Percentiles rank a stretch among this genome's conserved stretches.
These are phyloP conservation scores for Manihot esculenta DNA, from an alignment of 441 rosid genomes.

Conservation along the genomic window DNA sequence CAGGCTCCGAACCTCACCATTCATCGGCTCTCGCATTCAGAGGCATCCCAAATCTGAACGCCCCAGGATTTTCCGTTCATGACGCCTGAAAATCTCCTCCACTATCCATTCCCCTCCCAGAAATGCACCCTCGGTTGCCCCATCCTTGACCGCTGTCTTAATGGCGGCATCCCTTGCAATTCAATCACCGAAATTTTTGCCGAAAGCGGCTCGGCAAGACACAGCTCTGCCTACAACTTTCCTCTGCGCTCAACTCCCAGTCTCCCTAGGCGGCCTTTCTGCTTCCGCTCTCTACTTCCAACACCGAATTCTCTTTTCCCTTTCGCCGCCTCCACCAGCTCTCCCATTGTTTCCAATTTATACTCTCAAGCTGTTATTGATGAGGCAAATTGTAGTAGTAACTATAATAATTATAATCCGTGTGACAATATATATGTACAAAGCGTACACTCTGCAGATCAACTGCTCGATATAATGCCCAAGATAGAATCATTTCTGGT, in stretches of 20 bases:
- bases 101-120: constrained; percentile 24
- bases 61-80: not conserved
- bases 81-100: constrained; percentile 29
- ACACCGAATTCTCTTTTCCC: constrained; percentile 83
- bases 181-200: constrained; percentile 76
- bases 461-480: constrained; percentile 71
- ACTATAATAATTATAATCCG: constrained; percentile 39
- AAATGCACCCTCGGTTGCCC: constrained; percentile 71
- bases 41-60: too few species aligned
- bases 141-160: constrained; percentile 54
- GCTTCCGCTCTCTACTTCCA: constrained; percentile 77
- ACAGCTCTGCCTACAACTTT: constrained; percentile 82
- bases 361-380: constrained; percentile 26
- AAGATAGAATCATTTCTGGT: constrained; percentile 48
- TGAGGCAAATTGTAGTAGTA: not conserved
- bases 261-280: constrained; percentile 67
- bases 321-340: constrained; percentile 76
- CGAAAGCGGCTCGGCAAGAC: constrained; percentile 90
- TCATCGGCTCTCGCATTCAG: too few species aligned
- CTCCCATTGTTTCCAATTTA: constrained; percentile 34
- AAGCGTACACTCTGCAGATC: constrained; percentile 56
- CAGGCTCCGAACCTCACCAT: too few species aligned
- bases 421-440: constrained; percentile 59
- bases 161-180: constrained; percentile 72
- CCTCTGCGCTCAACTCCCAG: constrained; percentile 72